Percentiles rank a stretch among this genome's conserved stretches.
phyloP scores from a whole-genome alignment of 139 green algal species.

The Tetradesmus obliquus region DNA sequence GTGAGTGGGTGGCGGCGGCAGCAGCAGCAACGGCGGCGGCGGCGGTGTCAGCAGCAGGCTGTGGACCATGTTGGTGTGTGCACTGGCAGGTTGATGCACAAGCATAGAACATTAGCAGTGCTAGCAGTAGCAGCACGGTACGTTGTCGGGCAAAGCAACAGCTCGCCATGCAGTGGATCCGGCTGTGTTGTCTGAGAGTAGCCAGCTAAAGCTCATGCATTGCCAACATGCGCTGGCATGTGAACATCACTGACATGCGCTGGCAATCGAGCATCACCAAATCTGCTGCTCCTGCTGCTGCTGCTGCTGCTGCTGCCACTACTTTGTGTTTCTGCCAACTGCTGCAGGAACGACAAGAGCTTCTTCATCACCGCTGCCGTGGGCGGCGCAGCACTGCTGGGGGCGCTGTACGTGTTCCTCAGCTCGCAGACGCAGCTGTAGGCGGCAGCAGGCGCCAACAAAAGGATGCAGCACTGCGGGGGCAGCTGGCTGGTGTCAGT shows the following conservation, averaged over 20 bases:
- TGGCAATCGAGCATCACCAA: neutral
- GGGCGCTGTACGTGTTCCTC: conserved; percentile 22
- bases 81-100: neutral
- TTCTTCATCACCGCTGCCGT: conserved; percentile 36
- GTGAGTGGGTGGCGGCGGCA: conserved; percentile 18
- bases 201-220: too few species aligned
- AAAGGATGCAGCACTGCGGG: neutral
- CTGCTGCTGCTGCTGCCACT: neutral
- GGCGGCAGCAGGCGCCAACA: neutral
- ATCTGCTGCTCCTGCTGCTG: neutral
- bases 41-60: neutral
- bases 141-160: neutral
- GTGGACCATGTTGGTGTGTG: neutral
- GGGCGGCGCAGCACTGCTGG: conserved; percentile 22
- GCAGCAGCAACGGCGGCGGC: neutral
- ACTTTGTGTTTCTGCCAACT: neutral
- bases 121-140: neutral
- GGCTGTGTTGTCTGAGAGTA: too few species aligned
- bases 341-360: conserved; percentile 39
- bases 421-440: conserved; percentile 18
- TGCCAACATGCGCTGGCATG: too few species aligned
- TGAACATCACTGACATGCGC: too few species aligned
- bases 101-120: neutral
- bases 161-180: too few species aligned
- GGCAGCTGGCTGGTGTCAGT: too few species aligned